Conservation (phyloP, 1,284 basidiomycete genomes). For the Tilletiaria anomala region DNA sequence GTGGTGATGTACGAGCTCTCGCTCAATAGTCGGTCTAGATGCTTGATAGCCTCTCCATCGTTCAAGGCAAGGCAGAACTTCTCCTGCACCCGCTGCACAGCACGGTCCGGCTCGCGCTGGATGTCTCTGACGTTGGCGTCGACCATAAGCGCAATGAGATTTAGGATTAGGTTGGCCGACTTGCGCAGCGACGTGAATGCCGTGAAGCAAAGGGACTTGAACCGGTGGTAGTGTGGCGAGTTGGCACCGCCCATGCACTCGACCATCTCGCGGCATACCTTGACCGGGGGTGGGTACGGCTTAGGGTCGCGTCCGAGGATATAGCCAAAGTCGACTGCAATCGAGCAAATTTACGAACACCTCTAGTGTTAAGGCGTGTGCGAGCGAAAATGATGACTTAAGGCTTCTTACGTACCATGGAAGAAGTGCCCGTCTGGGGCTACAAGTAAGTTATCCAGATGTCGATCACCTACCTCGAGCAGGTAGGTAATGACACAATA, state of each 20-base stretch:
- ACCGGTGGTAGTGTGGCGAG: constrained; percentile 71
- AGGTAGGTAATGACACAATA: constrained; percentile 97
- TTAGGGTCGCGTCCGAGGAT: constrained; percentile 96
- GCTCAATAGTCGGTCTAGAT: constrained; percentile 82
- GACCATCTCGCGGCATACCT: constrained; percentile 98
- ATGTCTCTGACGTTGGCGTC: constrained; percentile 97
- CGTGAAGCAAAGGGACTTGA: constrained; percentile 90
- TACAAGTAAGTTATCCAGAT: constrained; percentile 86
- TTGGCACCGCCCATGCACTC: constrained; percentile 82
- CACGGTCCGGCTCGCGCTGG: constrained; percentile 56
- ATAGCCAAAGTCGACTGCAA: constrained; percentile 83
- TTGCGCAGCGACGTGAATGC: constrained; percentile 84
- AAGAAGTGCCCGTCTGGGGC: constrained; percentile 67
- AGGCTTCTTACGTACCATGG: constrained; percentile 27
- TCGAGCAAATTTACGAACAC: neutral
- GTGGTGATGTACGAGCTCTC: constrained; percentile 89
- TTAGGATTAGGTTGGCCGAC: constrained; percentile 91
- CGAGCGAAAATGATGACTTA: neutral
- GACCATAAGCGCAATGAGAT: constrained; percentile 90
- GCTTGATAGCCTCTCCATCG: constrained; percentile 65
- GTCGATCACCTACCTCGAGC: constrained; percentile 90
- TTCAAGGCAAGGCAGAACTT: constrained; percentile 79
- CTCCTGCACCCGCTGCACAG: constrained; percentile 67
- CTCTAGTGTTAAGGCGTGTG: neutral
- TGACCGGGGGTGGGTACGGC: constrained; percentile 92